These are phyloP conservation scores for Saturnispora bothae DNA, from an alignment of 805 yeast species.

Conservation along the genomic window DNA sequence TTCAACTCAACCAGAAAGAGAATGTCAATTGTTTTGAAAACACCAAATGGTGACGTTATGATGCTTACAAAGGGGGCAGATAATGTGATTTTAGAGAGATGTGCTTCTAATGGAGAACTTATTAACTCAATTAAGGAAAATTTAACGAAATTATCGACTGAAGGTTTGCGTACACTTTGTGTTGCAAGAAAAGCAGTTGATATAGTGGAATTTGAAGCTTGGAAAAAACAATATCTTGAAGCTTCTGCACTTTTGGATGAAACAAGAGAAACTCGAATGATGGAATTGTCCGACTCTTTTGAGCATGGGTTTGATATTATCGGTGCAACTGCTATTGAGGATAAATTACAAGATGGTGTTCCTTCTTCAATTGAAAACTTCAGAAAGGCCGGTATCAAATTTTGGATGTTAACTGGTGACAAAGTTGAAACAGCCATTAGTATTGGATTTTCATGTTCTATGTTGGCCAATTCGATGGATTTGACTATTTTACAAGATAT, in stretches of 20 bases:
- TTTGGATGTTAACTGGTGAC: conserved; percentile 81
- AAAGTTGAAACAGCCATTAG: conserved; percentile 76
- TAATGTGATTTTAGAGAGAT: conserved; percentile 47
- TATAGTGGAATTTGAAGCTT: conserved; percentile 34
- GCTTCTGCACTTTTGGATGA: conserved; percentile 47
- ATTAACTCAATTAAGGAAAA: conserved; percentile 44
- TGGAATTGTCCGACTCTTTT: conserved; percentile 43
- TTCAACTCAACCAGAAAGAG: conserved; percentile 67
- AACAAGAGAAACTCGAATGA: conserved; percentile 49
- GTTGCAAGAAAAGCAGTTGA: conserved; percentile 48
- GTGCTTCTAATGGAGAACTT: conserved; percentile 13
- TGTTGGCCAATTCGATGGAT: conserved; percentile 59
- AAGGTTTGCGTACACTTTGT: conserved; percentile 70
- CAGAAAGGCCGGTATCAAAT: conserved; percentile 63
- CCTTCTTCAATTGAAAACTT: conserved; percentile 61
- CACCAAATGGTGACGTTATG: conserved; percentile 31
- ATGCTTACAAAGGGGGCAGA: conserved; percentile 69
- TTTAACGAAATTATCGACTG: conserved; percentile 60
- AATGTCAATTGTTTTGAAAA: conserved; percentile 60
- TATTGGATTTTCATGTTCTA: conserved; percentile 71
- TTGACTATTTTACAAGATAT: conserved; percentile 43
- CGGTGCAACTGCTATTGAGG: conserved; percentile 81
- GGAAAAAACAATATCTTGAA: conserved; percentile 47
- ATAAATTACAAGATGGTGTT: conserved; percentile 67
- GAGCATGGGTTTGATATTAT: conserved; percentile 47